Percentiles rank a stretch among this genome's conserved stretches.
Conservation (phyloP, 306 rosid genomes). For the Medicago ruthenica region DNA sequence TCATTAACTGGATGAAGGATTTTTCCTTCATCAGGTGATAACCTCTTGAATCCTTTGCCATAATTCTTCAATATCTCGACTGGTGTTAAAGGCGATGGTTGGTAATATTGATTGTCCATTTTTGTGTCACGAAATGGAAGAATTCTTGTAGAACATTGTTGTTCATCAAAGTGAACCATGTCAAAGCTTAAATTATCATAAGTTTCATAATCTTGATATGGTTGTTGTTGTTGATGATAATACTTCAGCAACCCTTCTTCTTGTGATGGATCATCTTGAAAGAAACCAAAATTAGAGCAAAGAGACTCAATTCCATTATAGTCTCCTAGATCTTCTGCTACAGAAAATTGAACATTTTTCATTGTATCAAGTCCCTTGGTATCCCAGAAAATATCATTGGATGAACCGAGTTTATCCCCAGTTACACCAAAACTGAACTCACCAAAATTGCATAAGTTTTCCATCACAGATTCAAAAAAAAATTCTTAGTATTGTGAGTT, state of each 20-base stretch:
- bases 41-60: constrained; percentile 50
- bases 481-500: not conserved
- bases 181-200: constrained; percentile 48
- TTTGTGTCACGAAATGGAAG: constrained; percentile 37
- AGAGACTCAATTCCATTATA: constrained; percentile 40
- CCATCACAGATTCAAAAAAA: constrained; percentile 44
- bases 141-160: constrained; percentile 15
- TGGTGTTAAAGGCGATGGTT: constrained; percentile 43
- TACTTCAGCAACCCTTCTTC: not conserved
- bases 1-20: constrained; percentile 38
- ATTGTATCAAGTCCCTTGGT: constrained; percentile 20
- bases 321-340: constrained; percentile 36
- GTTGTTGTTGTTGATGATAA: constrained; percentile 23
- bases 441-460: constrained; percentile 36
- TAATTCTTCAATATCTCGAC: constrained; percentile 61
- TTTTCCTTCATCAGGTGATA: constrained; percentile 44
- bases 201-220: constrained; percentile 40
- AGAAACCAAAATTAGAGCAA: constrained; percentile 39
- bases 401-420: constrained; percentile 48
- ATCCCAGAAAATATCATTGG: constrained; percentile 36
- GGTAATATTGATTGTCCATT: constrained; percentile 34
- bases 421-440: constrained; percentile 33
- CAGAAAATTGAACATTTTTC: constrained; percentile 34
- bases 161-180: constrained; percentile 46
- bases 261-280: constrained; percentile 34